Evolutionary conservation across 2,329 filamentous ascomycete genomes (phyloP).

Genomic region (Curvularia lunata): DNA sequence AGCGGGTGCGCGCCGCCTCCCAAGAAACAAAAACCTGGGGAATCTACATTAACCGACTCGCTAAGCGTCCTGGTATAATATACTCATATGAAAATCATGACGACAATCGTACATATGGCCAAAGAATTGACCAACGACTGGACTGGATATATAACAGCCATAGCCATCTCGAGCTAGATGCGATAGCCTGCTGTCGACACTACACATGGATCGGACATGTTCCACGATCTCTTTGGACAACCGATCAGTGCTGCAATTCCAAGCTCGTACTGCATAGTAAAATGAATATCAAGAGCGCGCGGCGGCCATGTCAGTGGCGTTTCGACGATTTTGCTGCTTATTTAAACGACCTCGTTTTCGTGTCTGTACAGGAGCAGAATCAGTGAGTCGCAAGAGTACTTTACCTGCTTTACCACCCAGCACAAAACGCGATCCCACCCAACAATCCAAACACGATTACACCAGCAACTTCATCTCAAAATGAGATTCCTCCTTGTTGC

Average conservation of each 20-base stretch:
- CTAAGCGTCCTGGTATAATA: constrained; percentile 18
- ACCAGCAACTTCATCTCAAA: neutral
- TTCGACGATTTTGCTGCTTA: constrained; percentile 6
- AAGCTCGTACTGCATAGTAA: neutral
- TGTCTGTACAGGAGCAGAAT: neutral
- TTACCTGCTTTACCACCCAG: neutral
- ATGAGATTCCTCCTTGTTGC: constrained; percentile 26
- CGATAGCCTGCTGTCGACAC: neutral
- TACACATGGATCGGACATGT: constrained; percentile 6
- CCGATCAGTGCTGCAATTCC: constrained; percentile 9
- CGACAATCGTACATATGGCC: neutral
- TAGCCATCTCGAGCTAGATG: constrained; percentile 7
- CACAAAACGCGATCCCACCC: neutral
- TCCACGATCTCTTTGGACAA: neutral
- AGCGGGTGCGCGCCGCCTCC: constrained; percentile 8
- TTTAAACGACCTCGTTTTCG: constrained; percentile 15
- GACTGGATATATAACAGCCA: constrained; percentile 6
- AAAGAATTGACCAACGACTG: constrained; percentile 3
- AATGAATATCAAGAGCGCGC: neutral
- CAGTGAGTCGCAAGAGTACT: neutral
- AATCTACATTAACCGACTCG: constrained; percentile 21
- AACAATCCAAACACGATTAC: neutral
- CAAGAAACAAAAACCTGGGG: constrained; percentile 8
- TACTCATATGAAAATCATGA: constrained; percentile 21
- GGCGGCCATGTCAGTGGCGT: constrained; percentile 18